A percentile compares a stretch with the other conserved stretches of the same genome.
Evolutionary conservation across 805 yeast species (phyloP).

Genomic region (Saccharomycopsis olivae): DNA sequence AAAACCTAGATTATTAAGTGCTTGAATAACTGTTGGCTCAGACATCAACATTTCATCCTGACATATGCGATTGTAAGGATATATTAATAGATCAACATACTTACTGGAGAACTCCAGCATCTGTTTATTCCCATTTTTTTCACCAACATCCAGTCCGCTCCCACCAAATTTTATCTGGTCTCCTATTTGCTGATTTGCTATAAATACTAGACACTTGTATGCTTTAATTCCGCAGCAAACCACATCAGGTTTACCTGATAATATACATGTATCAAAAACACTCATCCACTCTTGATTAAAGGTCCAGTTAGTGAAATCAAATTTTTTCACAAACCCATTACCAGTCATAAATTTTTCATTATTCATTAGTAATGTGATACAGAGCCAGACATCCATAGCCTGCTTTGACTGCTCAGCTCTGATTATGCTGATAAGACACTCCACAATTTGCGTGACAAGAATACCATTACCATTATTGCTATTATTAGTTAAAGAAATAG

Average conservation of each 20-base stretch:
- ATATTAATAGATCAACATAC: too few relatives aligned
- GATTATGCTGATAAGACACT: background rate
- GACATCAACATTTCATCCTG: too few relatives aligned
- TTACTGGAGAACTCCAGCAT: too few relatives aligned
- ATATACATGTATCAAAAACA: background rate
- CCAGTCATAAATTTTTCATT: background rate
- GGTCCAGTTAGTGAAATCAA: conserved; percentile 3
- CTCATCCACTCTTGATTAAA: conserved; percentile 1
- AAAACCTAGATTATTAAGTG: too few relatives aligned
- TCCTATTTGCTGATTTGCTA: background rate
- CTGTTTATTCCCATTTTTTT: background rate
- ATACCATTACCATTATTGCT: background rate
- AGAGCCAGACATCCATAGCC: conserved; percentile 4
- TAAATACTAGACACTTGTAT: conserved; percentile 1
- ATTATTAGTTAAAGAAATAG: background rate
- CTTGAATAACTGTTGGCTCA: too few relatives aligned
- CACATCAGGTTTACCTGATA: background rate
- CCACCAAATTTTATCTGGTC: background rate
- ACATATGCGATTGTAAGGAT: too few relatives aligned
- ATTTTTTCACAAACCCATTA: background rate
- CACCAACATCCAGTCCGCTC: conserved; percentile 1
- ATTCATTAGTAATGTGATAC: conserved; percentile 4
- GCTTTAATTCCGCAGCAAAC: background rate
- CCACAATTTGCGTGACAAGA: background rate
- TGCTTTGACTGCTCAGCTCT: background rate